Percentiles rank a stretch among this genome's conserved stretches.
Conservation (phyloP, 352 stramenopile genomes). For the Pythium pectinolyticum region DNA sequence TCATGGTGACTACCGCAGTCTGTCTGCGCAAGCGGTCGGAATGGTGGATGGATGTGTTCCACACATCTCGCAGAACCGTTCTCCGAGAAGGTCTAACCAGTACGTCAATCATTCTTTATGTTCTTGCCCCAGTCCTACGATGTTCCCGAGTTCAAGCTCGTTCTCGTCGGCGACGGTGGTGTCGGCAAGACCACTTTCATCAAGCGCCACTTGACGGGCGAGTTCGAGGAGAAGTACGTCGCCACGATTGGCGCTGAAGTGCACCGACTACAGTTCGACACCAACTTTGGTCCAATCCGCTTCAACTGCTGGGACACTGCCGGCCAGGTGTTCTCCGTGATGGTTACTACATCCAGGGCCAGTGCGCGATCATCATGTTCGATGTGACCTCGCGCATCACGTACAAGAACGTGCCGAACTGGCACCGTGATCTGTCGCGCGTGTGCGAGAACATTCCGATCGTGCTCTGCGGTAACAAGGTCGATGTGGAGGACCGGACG, state of each 20-base stretch:
- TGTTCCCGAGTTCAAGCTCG: constrained; percentile 99
- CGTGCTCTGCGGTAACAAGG: constrained; percentile 99
- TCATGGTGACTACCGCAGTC: too few relatives aligned
- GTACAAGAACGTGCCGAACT: constrained; percentile 99
- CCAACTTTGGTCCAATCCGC: constrained; percentile 98
- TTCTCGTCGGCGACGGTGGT: constrained; percentile 99
- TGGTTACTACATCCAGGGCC: constrained; percentile 98
- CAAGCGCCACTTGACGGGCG: constrained; percentile 99
- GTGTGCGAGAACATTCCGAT: constrained; percentile 99
- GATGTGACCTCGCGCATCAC: constrained; percentile 99
- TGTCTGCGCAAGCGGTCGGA: too few relatives aligned
- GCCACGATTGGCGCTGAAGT: constrained; percentile 99
- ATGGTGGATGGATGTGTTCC: background rate
- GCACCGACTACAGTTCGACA: constrained; percentile 98
- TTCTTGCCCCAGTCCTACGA: constrained; percentile 49
- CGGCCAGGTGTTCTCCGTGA: constrained; percentile 95
- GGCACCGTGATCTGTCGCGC: constrained; percentile 98
- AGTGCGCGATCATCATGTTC: constrained; percentile 99
- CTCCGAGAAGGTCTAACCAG: too few relatives aligned
- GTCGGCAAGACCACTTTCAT: constrained; percentile 99
- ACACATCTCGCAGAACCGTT: too few relatives aligned
- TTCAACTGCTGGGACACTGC: constrained; percentile 99
- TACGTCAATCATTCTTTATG: background rate
- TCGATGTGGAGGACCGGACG: constrained; percentile 99
- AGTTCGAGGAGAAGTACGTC: constrained; percentile 99